Conservation (phyloP, 2,329 filamentous ascomycete genomes). For the Epicoccum sorghinum region DNA sequence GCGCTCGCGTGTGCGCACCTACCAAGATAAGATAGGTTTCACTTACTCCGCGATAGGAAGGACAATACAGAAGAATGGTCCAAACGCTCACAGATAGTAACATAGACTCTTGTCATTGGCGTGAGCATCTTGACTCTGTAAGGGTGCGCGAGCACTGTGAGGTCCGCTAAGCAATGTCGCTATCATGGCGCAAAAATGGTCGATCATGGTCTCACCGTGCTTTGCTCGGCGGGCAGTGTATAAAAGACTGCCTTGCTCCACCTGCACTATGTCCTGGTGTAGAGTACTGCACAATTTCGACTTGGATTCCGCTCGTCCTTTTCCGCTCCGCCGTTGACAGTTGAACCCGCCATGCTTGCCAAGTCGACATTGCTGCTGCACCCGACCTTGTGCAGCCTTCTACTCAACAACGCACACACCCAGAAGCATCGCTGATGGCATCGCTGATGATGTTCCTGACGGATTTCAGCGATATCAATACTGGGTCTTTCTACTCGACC, state of each 20-base stretch:
- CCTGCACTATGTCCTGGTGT: not conserved
- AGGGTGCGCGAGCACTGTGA: conserved; percentile 24
- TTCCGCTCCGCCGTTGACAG: conserved; percentile 8
- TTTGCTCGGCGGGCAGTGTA: conserved; percentile 18
- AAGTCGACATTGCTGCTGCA: not conserved
- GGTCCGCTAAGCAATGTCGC: conserved; percentile 36
- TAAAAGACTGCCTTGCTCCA: conserved; percentile 22
- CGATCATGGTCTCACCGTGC: conserved; percentile 36
- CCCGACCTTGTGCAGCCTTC: not conserved
- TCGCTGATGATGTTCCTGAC: not conserved
- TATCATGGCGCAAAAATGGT: conserved; percentile 49
- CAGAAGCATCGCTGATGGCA: no score
- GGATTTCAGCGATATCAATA: conserved; percentile 1
- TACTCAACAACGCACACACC: not conserved
- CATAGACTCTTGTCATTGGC: conserved; percentile 33
- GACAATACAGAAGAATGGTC: conserved; percentile 19
- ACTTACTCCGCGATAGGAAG: conserved; percentile 45
- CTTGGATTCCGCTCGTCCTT: conserved; percentile 8
- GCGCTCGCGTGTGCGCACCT: conserved; percentile 26
- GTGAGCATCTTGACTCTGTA: conserved; percentile 20
- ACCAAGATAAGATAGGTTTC: conserved; percentile 41
- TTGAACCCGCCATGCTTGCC: conserved; percentile 3
- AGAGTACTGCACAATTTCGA: not conserved
- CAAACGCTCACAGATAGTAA: conserved; percentile 23
- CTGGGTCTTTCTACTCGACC: not conserved